phyloP scores from a whole-genome alignment of 179 eudicot genomes.

The Spergularia azorica region DNA sequence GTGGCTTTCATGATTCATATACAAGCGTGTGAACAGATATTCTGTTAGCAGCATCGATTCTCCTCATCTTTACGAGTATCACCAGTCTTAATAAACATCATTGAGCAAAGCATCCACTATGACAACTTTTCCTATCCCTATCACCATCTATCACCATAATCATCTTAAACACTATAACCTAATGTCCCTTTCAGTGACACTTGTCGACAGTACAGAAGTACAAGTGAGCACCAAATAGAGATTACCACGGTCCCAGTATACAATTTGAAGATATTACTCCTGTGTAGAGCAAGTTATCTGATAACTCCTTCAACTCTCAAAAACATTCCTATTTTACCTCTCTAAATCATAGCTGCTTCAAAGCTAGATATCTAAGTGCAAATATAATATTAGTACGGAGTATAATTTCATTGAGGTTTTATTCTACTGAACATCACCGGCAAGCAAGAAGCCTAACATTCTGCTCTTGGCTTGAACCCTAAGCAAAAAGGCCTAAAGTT shows the following conservation, averaged over 20 bases:
- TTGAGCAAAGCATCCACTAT: slow-evolving; percentile 30
- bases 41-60: slow-evolving; percentile 42
- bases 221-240: slow-evolving; percentile 13
- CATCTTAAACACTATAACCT: neutral
- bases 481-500: neutral
- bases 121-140: slow-evolving; percentile 25
- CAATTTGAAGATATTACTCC: neutral
- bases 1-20: slow-evolving; percentile 19
- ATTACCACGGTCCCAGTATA: neutral
- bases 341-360: neutral
- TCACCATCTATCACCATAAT: slow-evolving; percentile 28
- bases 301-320: neutral
- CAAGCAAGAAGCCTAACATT: neutral
- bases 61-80: slow-evolving; percentile 36
- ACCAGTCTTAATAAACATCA: slow-evolving; percentile 30
- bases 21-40: slow-evolving; percentile 35
- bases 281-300: neutral
- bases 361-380: neutral
- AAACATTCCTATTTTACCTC: neutral
- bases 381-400: neutral
- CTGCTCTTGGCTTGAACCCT: neutral
- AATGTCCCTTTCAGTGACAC: slow-evolving; percentile 11
- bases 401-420: too few species aligned
- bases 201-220: slow-evolving; percentile 20
- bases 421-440: neutral